Conservation (phyloP, 2,329 filamentous ascomycete genomes). For the Curvularia hawaiiensis region DNA sequence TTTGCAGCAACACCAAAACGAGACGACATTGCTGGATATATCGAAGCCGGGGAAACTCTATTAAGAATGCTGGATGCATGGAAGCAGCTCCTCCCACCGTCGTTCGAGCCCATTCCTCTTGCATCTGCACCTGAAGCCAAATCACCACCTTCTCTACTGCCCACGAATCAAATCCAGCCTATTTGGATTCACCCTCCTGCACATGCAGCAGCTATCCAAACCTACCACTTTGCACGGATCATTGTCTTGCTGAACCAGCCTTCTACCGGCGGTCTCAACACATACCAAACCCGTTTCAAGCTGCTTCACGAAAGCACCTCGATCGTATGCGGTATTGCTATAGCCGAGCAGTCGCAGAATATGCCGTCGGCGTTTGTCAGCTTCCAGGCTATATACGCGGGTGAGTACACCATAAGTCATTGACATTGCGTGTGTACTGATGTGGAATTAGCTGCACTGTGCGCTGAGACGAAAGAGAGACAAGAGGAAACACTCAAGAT, state of each 20-base stretch:
- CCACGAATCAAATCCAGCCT: conserved; percentile 17
- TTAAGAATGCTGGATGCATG: conserved; percentile 58
- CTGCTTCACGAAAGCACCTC: conserved; percentile 54
- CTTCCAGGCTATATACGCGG: conserved; percentile 39
- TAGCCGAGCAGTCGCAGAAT: conserved; percentile 44
- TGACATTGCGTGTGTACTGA: conserved; percentile 3
- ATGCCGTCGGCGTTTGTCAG: conserved; percentile 37
- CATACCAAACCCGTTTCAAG: conserved; percentile 53
- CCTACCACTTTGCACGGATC: conserved; percentile 59
- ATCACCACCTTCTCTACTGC: conserved; percentile 10
- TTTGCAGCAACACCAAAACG: conserved; percentile 59
- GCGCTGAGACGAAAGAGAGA: conserved; percentile 28
- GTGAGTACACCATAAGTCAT: conserved; percentile 14
- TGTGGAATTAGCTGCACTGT: conserved; percentile 21
- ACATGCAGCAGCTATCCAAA: conserved; percentile 55
- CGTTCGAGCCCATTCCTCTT: conserved; percentile 51
- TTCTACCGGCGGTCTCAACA: conserved; percentile 55
- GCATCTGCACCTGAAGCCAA: conserved; percentile 11
- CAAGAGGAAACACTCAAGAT: conserved; percentile 25
- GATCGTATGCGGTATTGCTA: conserved; percentile 57
- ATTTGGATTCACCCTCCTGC: conserved; percentile 40
- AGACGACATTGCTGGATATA: conserved; percentile 44
- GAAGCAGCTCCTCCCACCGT: conserved; percentile 50
- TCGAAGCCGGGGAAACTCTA: conserved; percentile 54
- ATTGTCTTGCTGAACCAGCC: conserved; percentile 60